Evolutionary conservation across 192 early-diverging fungal genomes (phyloP), one percentile per base, ranked within the genome.

Genomic region (Entomortierella beljakovae): DNA sequence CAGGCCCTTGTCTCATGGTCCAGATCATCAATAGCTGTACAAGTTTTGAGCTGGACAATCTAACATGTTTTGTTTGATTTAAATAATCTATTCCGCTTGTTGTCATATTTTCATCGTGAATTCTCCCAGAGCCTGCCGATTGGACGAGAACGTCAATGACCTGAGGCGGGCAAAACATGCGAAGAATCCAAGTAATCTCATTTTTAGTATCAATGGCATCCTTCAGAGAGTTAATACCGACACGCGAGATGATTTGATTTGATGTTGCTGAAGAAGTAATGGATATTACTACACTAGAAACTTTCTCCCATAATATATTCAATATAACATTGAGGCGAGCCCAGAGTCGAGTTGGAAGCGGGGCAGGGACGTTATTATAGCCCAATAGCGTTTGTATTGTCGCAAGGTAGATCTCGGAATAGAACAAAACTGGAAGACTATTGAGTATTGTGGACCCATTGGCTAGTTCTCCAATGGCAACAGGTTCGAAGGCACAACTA

Each of bases 331-430:
- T 64, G 42, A 77, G 56, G 3, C 49, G 65, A n/a, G 38, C 31
- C 74, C 74, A 77, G 26, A 77, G 53, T 29, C 74, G 59, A 1
- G 57, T 64, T 7, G 74, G 74, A 6, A 77, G 42, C 20, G 74
- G 74, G 48, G 54, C 57, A n/a, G 74, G 74, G 15, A 69, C 32
- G 43, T 57, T 64, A 2, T 22, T 22, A n/a, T 63, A 69, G 10
- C 74, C 38, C 15, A 77, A 33, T 15, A 64, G 29, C 23, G 38
- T 57, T 37, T 69, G 60, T 4, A 64, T 29, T 6, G 48, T 53
- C 2, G 42, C 48, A 9, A 69, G 53, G 29, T 77, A 60, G 5
- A 52, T 51, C 32, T 69, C 74, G 1, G 74, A 53, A 33, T 63
- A 33, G 38, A 69, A 77, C 18, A 77, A 23, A 18, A 68, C 34